A percentile compares a stretch with the other conserved stretches of the same genome.
These are phyloP conservation scores for Fragaria vesca DNA, from an alignment of 306 rosid genomes.

Conservation along the genomic window DNA sequence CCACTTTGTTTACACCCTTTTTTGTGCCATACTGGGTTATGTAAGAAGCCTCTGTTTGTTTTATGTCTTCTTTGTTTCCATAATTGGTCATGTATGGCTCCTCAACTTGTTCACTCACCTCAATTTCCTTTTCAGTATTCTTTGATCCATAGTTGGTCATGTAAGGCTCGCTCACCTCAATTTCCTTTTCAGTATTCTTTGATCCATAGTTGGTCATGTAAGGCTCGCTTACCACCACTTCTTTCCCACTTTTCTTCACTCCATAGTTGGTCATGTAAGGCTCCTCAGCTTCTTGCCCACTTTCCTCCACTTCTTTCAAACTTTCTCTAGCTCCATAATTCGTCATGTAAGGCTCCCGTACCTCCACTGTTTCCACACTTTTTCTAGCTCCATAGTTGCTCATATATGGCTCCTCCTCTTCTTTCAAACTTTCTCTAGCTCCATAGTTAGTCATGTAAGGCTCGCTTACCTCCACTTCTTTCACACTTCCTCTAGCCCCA, in stretches of 20 bases:
- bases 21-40: background rate
- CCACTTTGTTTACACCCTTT: background rate
- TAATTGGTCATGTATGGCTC: background rate
- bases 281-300: background rate
- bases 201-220: background rate
- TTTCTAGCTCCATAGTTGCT: background rate
- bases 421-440: background rate
- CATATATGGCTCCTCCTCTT: background rate
- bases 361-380: background rate
- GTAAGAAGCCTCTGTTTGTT: background rate
- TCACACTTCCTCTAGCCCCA: background rate
- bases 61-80: background rate
- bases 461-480: background rate
- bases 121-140: no score
- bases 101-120: no score
- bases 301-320: background rate
- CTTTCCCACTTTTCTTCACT: background rate
- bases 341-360: background rate
- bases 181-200: background rate
- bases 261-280: background rate
- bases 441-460: conserved; percentile 1
- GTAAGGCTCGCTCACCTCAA: background rate
- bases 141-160: background rate
- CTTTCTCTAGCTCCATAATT: background rate
- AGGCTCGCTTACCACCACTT: background rate